Evolutionary conservation across 2,329 filamentous ascomycete genomes (phyloP), one percentile per base, ranked within the genome.

Genomic region (Alternaria gansuensis): DNA sequence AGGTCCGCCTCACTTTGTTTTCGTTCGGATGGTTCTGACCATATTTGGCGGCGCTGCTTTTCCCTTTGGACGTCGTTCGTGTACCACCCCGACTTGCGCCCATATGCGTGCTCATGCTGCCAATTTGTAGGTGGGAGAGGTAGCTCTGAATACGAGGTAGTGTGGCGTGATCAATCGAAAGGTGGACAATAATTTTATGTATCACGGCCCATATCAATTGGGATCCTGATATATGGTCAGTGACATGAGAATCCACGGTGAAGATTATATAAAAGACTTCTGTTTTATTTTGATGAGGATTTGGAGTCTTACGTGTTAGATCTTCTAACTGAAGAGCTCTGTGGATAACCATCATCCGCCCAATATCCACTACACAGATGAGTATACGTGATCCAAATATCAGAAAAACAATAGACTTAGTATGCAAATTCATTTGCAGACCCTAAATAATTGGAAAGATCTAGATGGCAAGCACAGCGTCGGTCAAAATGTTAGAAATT

Each of bases 401-500:
- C 29, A 36, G 34, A 31, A 61, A 53, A 3, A 61, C 56, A 8
- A 59, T 17, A 10, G 57, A 28, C 24, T 54, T 53, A 8, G 40
- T 55, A 17, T 57, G 46, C 17, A 24, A 11, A 14, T 57, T 43
- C 48, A 59, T 62, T 36, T 55, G 39, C n/a, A 62, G 40, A 17
- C 28, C 40, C 52, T 51, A 55, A 8, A 62, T 51, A 14, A 54
- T 46, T 29, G 70, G 69, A 14, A 72, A 44, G 39, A 74, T 68
- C 64, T 66, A 73, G 9, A 57, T 40, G 3, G 64, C 54, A 8
- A 74, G 62, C 17, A 71, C 29, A 21, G 54, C 51, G 45, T 74
- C 70, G 1, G 70, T 67, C 8, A 68, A 39, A 7, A 73, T 66
- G 51, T 74, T 70, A 9, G 63, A 54, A 8, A 58, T 57, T 4